Conservation (phyloP, 2,329 filamentous ascomycete species). For the Ophiognomonia clavigignenti-juglandacearum region DNA sequence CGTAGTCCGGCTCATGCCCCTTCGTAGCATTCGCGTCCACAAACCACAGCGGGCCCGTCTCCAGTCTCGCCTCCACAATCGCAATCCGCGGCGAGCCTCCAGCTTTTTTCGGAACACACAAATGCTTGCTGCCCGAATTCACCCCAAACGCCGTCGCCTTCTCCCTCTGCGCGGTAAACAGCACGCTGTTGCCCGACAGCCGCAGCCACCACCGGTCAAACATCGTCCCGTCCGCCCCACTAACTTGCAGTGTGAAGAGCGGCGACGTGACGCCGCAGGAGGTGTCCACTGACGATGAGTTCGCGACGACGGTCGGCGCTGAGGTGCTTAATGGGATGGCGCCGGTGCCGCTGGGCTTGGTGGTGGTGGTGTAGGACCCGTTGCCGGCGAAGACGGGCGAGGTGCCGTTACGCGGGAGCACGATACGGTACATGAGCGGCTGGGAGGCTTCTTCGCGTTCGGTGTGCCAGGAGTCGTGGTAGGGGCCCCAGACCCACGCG, state of each 20-base stretch:
- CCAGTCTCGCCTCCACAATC: constrained; percentile 6
- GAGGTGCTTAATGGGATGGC: constrained; percentile 3
- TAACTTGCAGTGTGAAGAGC: constrained; percentile 5
- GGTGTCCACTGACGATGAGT: not conserved
- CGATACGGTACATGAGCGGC: constrained; percentile 8
- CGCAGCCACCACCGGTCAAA: constrained; percentile 11
- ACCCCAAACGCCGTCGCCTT: constrained; percentile 9
- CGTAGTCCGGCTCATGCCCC: constrained; percentile 2
- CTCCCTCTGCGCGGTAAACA: constrained; percentile 8
- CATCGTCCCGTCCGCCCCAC: not conserved
- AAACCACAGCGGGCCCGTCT: constrained; percentile 7
- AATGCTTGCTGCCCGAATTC: not conserved
- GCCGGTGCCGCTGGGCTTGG: constrained; percentile 7
- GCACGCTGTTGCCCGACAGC: not conserved
- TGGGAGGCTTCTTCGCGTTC: not conserved
- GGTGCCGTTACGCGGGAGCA: constrained; percentile 7
- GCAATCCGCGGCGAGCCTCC: constrained; percentile 4
- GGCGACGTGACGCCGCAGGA: constrained; percentile 2
- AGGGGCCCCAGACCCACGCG: constrained; percentile 5
- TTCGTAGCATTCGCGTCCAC: constrained; percentile 6
- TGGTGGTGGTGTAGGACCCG: constrained; percentile 1
- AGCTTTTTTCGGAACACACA: constrained; percentile 4
- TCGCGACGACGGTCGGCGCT: not conserved
- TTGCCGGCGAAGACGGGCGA: constrained; percentile 3
- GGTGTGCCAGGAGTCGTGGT: constrained; percentile 2